Evolutionary conservation across 495 filamentous ascomycete genomes (phyloP).

Genomic region (Podospora conica): DNA sequence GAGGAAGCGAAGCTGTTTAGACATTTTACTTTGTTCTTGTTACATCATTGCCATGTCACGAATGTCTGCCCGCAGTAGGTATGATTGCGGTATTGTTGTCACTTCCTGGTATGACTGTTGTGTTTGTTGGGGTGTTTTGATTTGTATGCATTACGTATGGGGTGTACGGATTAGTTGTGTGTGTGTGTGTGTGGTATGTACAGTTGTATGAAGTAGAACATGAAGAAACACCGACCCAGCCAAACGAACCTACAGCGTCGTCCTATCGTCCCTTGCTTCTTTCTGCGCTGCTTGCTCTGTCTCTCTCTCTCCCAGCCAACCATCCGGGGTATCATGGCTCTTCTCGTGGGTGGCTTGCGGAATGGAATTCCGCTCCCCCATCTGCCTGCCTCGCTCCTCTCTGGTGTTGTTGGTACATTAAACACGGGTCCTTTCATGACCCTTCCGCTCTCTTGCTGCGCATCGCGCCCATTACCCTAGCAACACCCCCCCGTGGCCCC

Average conservation of each 20-base stretch:
- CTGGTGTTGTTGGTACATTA: neutral
- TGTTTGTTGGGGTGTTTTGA: neutral
- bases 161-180: neutral
- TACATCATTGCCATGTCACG: too few species aligned
- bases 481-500: slow-evolving; percentile 29
- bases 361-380: neutral
- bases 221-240: neutral
- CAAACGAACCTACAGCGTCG: neutral
- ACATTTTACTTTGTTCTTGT: neutral
- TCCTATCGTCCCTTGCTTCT: neutral
- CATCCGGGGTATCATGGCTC: neutral
- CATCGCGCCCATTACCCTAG: neutral
- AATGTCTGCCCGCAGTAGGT: too few species aligned
- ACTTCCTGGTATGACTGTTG: too few species aligned
- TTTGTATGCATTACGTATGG: neutral
- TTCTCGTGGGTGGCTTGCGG: neutral
- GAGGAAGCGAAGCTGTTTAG: neutral
- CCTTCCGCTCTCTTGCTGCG: neutral
- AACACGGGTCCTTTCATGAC: neutral
- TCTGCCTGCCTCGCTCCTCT: neutral
- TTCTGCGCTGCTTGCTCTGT: neutral
- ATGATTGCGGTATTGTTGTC: neutral
- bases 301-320: neutral
- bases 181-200: neutral
- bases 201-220: neutral